These are phyloP conservation scores for Solanum aculeatissimum DNA, from an alignment of 305 asterid genomes.

Conservation along the genomic window DNA sequence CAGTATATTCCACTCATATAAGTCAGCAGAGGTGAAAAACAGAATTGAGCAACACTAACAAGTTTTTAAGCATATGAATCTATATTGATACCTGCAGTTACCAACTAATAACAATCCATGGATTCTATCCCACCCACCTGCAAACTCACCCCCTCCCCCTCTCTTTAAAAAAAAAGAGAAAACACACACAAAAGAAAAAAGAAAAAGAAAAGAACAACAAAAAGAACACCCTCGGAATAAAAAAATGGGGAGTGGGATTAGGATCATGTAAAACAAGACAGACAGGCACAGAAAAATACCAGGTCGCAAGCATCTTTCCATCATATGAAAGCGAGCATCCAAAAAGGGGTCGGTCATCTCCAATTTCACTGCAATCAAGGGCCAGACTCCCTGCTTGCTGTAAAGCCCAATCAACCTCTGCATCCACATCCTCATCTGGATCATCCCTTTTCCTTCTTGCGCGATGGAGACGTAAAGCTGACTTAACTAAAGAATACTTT, in stretches of 20 bases:
- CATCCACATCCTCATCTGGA: constrained; percentile 96
- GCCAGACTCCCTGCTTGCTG: constrained; percentile 53
- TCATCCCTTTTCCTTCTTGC: constrained; percentile 78
- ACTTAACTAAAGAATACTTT: constrained; percentile 60
- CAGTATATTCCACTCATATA: neutral
- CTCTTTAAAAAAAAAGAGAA: no score
- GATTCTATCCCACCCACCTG: neutral
- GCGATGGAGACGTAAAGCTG: constrained; percentile 67
- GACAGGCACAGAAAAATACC: constrained; percentile 32
- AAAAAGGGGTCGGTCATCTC: constrained; percentile 91
- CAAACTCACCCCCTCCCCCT: neutral
- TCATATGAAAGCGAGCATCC: constrained; percentile 82
- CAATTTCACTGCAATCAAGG: constrained; percentile 70
- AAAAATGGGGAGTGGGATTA: neutral
- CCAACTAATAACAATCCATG: neutral
- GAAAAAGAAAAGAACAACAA: neutral
- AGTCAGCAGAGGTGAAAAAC: neutral
- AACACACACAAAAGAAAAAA: neutral
- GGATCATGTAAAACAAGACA: neutral
- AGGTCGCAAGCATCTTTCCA: constrained; percentile 84
- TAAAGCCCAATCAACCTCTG: constrained; percentile 76
- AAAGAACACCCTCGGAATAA: neutral
- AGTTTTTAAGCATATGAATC: neutral
- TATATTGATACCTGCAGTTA: neutral
- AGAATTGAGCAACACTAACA: neutral